Base-by-base conservation (phyloP, 1,284 basidiomycete genomes). In the Pseudozyma sp. region DNA sequence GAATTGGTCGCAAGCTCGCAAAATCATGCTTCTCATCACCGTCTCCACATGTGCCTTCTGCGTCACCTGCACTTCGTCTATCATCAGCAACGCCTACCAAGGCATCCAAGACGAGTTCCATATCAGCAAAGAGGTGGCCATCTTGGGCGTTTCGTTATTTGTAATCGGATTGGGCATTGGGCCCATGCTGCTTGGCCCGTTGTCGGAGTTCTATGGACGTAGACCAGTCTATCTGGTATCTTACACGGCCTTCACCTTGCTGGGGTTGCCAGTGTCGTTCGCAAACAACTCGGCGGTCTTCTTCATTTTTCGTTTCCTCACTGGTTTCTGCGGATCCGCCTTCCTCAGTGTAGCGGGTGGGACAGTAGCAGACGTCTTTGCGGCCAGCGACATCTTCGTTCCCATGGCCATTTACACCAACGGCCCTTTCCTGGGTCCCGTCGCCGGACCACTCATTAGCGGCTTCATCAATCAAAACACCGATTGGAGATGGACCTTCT, bases 91-190 rank as follows among this genome's bases (percentile, higher is more conserved):
- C 31, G 83, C 78, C 11, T 85, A 81, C 68, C 78, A 77, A 11
- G 80, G 83, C 44, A 71, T 79, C 44, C 87, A 89, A 43, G 68
- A 79, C 18, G 88, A 90, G 10, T 92, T 93, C 69, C 85, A 87
- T 59, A 88, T 92, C 38, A 87, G 88, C 1, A 87, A 87, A 36
- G 89, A 90, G 69, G 90, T 93, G 70, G 90, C 93, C 2, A 90
- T 92, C 84, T 88, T 94, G 12, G 88, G 88, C 3, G 87, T 94
- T 43, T 91, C 90, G 60, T 81, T 94, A 6, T 94, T 90, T 55
- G 87, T 89, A 18, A 72, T 84, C 18, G 90, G 90, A 1, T 62
- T 81, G 1, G 79, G 77, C 4, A 58, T 81, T n/a, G 79, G 79
- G 1, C 79, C 79, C 5, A 64, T 79, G 63, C 49, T 79, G 3